Base-by-base conservation (phyloP, 768 basidiomycete genomes). In the Glaciozyma antarctica region DNA sequence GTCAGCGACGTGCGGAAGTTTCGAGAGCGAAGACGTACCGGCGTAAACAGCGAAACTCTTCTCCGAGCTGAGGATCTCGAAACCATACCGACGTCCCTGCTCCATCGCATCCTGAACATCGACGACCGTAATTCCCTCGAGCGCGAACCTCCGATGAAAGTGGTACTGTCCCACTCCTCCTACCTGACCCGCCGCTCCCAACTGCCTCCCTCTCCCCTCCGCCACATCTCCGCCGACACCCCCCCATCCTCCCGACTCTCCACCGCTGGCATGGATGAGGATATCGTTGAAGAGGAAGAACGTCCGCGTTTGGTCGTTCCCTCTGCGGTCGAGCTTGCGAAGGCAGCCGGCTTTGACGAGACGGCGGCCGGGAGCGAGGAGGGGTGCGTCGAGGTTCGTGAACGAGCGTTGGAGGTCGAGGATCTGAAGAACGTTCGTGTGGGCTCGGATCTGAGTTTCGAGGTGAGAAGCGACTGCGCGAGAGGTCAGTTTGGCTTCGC, bases 241-340 rank as follows among this genome's bases (percentile, higher is more conserved):
- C 16, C 10, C n/a, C 60, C 30, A 53, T 4, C 26, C 28, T 16
- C 16, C 38, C 12, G 3, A 21, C 0, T 57, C 57, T 9, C 62
- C 63, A 17, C 34, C 34, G 13, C 58, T 51, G 5, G 72, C 72
- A 24, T 71, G 90, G 44, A 92, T 72, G 43, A 93, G 76, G 69
- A 84, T 85, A 76, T 93, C 90, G 19, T 85, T 87, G 75, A 92
- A 88, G 1, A 93, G 80, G 15, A 92, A 78, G 73, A 92, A 88
- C 68, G 88, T 86, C 44, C 86, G 81, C 64, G 83, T 81, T 58
- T 82, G 75, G 19, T 82, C 79, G 19, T 71, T 71, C 16, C 67
- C 64, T 8, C 60, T 10, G 15, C 67, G 66, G 54, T 70, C 63
- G 30, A 73, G 61, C 60, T 73, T 71, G 45, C 67, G 58, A 0